Base-by-base conservation (phyloP, 352 stramenopile species). In the Phytopythium litorale region DNA sequence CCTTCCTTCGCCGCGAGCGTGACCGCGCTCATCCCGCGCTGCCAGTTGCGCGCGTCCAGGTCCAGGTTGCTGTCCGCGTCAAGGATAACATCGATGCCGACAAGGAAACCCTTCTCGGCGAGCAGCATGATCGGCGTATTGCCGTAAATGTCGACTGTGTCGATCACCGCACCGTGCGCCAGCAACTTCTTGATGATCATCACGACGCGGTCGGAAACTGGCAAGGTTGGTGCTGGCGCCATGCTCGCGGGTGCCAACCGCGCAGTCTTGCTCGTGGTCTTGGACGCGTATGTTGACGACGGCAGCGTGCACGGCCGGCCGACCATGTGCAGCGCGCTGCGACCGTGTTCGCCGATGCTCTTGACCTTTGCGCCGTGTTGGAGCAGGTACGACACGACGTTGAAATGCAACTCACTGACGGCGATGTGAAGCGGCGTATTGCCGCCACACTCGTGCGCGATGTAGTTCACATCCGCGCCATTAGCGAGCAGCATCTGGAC, bases 401-500 rank as follows among this genome's bases (percentile, higher is more conserved):
- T 92, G 35, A 93, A 92, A 48, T 96, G 87, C 18, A 91, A 68
- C 38, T 76, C 71, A 53, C 87, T 96, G 25, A 91, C 80, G 33
- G 87, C 87, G 25, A 94, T 77, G 51, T 94, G 85, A 11, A 96
- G 63, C 19, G 87, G 87, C 0, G 85, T 90, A 40, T 92, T 92
- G 25, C 87, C 84, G 28, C 78, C 82, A 56, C 78, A 88, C 49
- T 96, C 84, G 56, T 93, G 75, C 12, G 84, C 85, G 18, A 96
- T 73, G 58, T 96, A 96, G 65, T 96, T 96, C 25, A 96, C 87
- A 67, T 96, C 87, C 6, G 87, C 84, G 33, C 87, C 85, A 42
- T 96, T 96, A 2, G 84, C 83, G 5, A 96, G 70, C 15, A 96
- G 71, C 87, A 96, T 96, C 72, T 96, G 87, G 18, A 96, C 87